A percentile compares a stretch with the other conserved stretches of the same genome.
Evolutionary conservation across 2,329 filamentous ascomycete genomes (phyloP).

Genomic region (Cladophialophora bantiana): DNA sequence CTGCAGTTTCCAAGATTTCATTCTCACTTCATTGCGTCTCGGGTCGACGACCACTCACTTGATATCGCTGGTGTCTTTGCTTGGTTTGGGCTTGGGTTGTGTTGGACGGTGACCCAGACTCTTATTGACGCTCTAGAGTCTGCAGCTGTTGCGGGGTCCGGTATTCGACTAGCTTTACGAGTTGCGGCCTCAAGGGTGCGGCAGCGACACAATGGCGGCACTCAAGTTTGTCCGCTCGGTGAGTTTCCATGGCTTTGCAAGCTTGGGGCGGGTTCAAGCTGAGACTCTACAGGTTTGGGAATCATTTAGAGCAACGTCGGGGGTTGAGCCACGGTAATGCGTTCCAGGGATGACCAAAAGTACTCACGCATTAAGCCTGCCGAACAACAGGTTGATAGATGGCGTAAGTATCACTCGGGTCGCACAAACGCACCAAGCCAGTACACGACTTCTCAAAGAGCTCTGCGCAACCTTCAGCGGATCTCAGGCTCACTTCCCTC

Average conservation of each 20-base stretch:
- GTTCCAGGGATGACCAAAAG: background rate
- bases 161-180: background rate
- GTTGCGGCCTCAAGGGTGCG: background rate
- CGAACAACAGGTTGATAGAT: conserved; percentile 45
- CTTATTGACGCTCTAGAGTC: background rate
- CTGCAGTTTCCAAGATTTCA: background rate
- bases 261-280: conserved; percentile 33
- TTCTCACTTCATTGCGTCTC: conserved; percentile 1
- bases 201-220: conserved; percentile 54
- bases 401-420: conserved; percentile 47
- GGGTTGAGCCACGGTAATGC: conserved; percentile 81
- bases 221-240: conserved; percentile 71
- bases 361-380: background rate
- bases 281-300: conserved; percentile 71
- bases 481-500: conserved; percentile 7
- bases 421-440: conserved; percentile 22
- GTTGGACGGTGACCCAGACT: background rate
- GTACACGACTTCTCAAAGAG: conserved; percentile 18
- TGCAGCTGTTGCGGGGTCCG: background rate
- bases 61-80: background rate
- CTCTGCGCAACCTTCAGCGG: background rate
- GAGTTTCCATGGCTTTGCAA: conserved; percentile 42
- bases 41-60: background rate
- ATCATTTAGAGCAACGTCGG: conserved; percentile 84
- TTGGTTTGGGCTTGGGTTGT: background rate